Percentiles rank a stretch among this genome's conserved stretches.
phyloP scores from a whole-genome alignment of 2,329 filamentous ascomycete genomes.

The Aureobasidium namibiae region DNA sequence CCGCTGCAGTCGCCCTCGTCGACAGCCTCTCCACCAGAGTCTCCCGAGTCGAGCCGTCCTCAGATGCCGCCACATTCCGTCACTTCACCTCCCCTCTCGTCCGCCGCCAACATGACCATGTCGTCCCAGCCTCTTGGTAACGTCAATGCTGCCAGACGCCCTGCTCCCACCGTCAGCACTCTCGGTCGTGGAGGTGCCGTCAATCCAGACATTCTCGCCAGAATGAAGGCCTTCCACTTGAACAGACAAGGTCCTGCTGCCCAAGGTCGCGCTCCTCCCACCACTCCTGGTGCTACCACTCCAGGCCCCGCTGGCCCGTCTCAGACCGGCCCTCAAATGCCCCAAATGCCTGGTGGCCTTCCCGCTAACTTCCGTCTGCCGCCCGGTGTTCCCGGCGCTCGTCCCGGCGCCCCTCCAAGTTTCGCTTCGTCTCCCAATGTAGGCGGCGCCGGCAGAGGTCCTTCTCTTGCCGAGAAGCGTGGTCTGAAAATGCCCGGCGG shows the following conservation, averaged over 20 bases:
- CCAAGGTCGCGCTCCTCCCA: constrained; percentile 27
- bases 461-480: constrained; percentile 60
- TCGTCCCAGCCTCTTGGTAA: constrained; percentile 80
- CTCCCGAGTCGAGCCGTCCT: not conserved
- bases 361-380: constrained; percentile 38
- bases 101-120: constrained; percentile 54
- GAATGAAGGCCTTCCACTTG: constrained; percentile 62
- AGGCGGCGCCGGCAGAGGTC: constrained; percentile 33
- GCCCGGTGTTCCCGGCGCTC: constrained; percentile 19
- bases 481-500: constrained; percentile 56
- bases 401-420: constrained; percentile 29
- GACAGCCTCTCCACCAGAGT: not conserved
- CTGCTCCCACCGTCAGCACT: constrained; percentile 31
- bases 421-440: constrained; percentile 43
- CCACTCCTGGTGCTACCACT: constrained; percentile 17
- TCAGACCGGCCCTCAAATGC: constrained; percentile 19
- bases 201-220: constrained; percentile 53
- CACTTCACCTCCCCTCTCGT: constrained; percentile 45
- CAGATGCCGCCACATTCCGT: constrained; percentile 49
- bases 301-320: constrained; percentile 15
- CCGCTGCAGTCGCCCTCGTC: constrained; percentile 9
- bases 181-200: constrained; percentile 40
- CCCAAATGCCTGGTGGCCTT: constrained; percentile 25
- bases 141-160: constrained; percentile 59
- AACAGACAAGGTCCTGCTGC: constrained; percentile 49